Evolutionary conservation across 148 eudicot species (phyloP).

Genomic region (Fagopyrum homotropicum): DNA sequence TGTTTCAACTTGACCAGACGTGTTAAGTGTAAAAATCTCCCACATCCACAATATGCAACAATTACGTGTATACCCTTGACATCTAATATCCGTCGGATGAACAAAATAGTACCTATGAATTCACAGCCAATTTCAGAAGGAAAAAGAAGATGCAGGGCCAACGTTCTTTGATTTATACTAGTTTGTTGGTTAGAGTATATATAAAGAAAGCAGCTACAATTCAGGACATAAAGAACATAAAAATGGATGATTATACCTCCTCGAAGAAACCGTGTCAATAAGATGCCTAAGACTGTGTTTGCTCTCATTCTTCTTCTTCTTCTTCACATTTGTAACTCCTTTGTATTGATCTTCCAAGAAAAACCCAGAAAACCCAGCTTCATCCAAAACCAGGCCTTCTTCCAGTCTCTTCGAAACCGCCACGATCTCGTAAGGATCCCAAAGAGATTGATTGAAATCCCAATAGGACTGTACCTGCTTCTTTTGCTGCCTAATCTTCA

Average conservation of each 20-base stretch:
- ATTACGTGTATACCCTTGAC: too few relatives aligned
- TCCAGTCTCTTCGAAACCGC: constrained; percentile 63
- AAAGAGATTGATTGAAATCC: constrained; percentile 65
- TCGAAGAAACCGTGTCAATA: constrained; percentile 49
- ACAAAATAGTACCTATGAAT: too few relatives aligned
- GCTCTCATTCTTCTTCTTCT: constrained; percentile 45
- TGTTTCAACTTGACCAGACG: too few relatives aligned
- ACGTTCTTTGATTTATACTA: too few relatives aligned
- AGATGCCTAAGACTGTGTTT: constrained; percentile 60
- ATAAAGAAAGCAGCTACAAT: not conserved
- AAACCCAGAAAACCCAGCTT: constrained; percentile 16
- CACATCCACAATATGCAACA: too few relatives aligned
- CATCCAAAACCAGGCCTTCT: constrained; percentile 39
- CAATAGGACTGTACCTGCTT: constrained; percentile 22
- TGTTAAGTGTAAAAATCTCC: too few relatives aligned
- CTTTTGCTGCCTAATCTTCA: constrained; percentile 4
- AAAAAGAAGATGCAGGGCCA: too few relatives aligned
- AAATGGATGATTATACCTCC: constrained; percentile 37
- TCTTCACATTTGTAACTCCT: not conserved
- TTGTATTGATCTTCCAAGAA: constrained; percentile 18
- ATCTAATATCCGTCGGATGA: too few relatives aligned
- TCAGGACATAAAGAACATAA: not conserved
- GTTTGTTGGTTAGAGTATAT: not conserved
- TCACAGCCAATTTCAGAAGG: too few relatives aligned
- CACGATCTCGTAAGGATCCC: constrained; percentile 82